Evolutionary conservation across 73 alveolate genomes (phyloP).

Genomic region (Breviolum minutum): DNA sequence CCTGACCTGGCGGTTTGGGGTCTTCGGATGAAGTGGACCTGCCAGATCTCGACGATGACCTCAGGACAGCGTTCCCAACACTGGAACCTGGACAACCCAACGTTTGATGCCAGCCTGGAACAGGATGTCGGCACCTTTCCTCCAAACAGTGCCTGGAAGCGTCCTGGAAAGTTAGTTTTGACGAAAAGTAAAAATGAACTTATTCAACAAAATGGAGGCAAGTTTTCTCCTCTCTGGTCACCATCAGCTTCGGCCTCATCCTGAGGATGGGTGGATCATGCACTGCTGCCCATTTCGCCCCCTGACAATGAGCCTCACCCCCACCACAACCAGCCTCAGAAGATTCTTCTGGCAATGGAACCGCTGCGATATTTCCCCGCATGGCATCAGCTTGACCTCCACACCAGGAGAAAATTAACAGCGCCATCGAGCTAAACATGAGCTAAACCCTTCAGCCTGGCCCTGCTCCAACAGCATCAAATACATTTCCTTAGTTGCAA

Average conservation of each 20-base stretch:
- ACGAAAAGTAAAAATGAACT: neutral
- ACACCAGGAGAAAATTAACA: neutral
- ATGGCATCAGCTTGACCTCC: constrained; percentile 65
- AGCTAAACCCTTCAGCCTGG: neutral
- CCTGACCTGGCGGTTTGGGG: constrained; percentile 48
- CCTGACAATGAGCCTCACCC: no score
- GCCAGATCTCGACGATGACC: constrained; percentile 67
- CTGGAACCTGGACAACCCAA: neutral
- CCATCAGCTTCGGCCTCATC: constrained; percentile 93
- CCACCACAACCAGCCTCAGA: constrained; percentile 50
- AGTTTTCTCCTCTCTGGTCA: constrained; percentile 48
- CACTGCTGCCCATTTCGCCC: neutral
- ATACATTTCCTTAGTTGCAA: neutral
- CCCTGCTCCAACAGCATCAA: constrained; percentile 28
- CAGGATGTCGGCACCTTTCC: constrained; percentile 74
- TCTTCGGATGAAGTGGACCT: constrained; percentile 44
- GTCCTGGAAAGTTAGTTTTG: neutral
- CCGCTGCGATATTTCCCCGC: constrained; percentile 54
- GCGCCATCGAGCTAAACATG: neutral
- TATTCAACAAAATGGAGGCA: neutral
- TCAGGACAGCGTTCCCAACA: neutral
- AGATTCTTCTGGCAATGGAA: constrained; percentile 74
- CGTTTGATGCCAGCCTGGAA: neutral
- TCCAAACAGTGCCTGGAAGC: constrained; percentile 75
- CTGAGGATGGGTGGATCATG: neutral